These are phyloP conservation scores for Talaromyces stipitatus DNA, from an alignment of 495 filamentous ascomycete genomes.

Conservation along the genomic window DNA sequence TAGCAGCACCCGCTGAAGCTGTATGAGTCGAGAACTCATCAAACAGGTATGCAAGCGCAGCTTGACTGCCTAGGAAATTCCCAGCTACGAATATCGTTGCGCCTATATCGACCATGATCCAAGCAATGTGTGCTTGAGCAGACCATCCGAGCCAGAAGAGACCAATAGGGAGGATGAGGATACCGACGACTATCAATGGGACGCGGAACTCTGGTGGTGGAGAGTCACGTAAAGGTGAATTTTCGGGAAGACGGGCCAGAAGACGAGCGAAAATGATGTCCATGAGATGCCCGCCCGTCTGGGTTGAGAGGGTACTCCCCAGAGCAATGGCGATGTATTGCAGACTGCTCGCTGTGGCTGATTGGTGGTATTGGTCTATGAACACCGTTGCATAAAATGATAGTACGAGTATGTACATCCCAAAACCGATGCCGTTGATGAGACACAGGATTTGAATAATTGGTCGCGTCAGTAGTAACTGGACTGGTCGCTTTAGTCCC, in stretches of 20 bases:
- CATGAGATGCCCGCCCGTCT: slow-evolving; percentile 33
- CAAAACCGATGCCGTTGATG: slow-evolving; percentile 54
- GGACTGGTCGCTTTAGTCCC: slow-evolving; percentile 34
- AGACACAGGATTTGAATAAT: slow-evolving; percentile 45
- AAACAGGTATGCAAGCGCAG: slow-evolving; percentile 53
- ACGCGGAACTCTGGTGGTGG: slow-evolving; percentile 53
- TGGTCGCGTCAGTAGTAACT: slow-evolving; percentile 39
- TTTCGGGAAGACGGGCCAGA: slow-evolving; percentile 40
- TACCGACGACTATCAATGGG: slow-evolving; percentile 48
- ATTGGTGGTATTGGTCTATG: slow-evolving; percentile 37
- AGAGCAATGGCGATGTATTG: slow-evolving; percentile 55
- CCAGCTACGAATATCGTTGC: slow-evolving; percentile 46
- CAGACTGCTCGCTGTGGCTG: slow-evolving; percentile 43
- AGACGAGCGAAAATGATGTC: slow-evolving; percentile 43
- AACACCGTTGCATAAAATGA: slow-evolving; percentile 49
- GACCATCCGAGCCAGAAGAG: slow-evolving; percentile 58
- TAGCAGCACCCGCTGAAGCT: slow-evolving; percentile 55
- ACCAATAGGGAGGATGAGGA: slow-evolving; percentile 48
- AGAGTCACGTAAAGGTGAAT: slow-evolving; percentile 33
- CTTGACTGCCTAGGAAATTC: slow-evolving; percentile 51
- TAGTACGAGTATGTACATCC: slow-evolving; percentile 51
- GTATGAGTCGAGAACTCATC: slow-evolving; percentile 60
- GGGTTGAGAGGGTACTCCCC: slow-evolving; percentile 50
- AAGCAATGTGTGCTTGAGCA: slow-evolving; percentile 46
- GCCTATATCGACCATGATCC: slow-evolving; percentile 59